Base-by-base conservation (phyloP, 164 flowering plant genomes). In the Magnolia changhungtana region DNA sequence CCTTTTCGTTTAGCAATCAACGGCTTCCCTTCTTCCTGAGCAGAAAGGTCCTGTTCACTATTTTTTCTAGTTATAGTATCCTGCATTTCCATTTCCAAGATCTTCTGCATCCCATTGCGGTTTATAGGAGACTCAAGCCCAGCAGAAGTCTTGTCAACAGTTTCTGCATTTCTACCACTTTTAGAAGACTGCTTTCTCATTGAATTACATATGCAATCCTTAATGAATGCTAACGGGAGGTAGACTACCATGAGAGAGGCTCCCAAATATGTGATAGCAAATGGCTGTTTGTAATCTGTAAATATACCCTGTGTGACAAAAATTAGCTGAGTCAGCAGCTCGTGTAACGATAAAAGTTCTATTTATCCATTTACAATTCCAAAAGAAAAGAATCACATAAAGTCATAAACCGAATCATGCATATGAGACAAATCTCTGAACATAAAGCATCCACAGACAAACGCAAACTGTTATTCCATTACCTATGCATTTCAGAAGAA, bases 231-330 rank as follows among this genome's bases (percentile, higher is more conserved):
- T 78, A 95, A 81, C 8, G 99, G 99, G 73, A 95, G 94, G 82
- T 95, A 95, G 83, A 93, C 86, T 71, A 92, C 94, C 97, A 95
- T 84, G 70, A 95, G 91, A 73, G 99, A 95, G 78, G 99, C 98
- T 81, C 99, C 99, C 76, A 95, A 89, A 85, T 92, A 95, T 63
- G 99, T 95, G 69, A 95, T 88, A 3, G 97, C 99, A 87, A 95
- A 95, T 70, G 99, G 99, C 79, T 95, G 98, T 82, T 89, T 92
- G 78, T 95, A 95, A 81, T 87, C 92, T 20, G 84, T 75, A 83
- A 87, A 95, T 67, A 93, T 93, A 64, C 75, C 95, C 97, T 95
- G 95, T 67, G 61, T 68, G 68, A 61, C 68, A 75, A 64, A 76
- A 31, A 55, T 37, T 51, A 24, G 50, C 61, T 11, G 31, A 27